These are phyloP conservation scores for Apostasia ramifera DNA, from an alignment of 106 monocot species.

Conservation along the genomic window DNA sequence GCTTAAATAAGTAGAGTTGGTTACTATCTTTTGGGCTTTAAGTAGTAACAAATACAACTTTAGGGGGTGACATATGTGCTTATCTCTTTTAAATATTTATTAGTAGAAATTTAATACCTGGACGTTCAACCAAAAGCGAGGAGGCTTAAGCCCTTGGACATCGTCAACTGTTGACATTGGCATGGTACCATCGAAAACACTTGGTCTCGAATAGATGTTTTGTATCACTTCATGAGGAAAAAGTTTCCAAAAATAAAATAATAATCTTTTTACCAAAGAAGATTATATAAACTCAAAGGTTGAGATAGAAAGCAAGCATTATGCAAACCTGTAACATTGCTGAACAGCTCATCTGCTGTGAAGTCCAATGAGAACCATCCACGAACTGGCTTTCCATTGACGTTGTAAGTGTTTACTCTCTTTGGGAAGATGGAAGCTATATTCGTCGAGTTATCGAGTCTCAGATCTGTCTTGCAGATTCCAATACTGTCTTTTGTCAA, in stretches of 20 bases:
- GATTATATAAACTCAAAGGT: no score
- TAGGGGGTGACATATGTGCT: no score
- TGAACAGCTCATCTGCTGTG: slow-evolving; percentile 16
- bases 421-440: slow-evolving; percentile 26
- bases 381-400: slow-evolving; percentile 19
- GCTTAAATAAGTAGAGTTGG: no score
- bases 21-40: neutral
- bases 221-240: slow-evolving; percentile 37
- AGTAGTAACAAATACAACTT: neutral
- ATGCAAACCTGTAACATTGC: no score
- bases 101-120: slow-evolving; percentile 32
- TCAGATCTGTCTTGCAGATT: slow-evolving; percentile 28
- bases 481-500: slow-evolving; percentile 34
- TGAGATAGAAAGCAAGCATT: no score
- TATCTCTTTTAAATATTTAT: no score
- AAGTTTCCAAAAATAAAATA: no score
- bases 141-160: slow-evolving; percentile 33
- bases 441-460: slow-evolving; percentile 39
- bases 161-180: slow-evolving; percentile 48
- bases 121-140: slow-evolving; percentile 74
- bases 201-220: slow-evolving; percentile 59
- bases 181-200: slow-evolving; percentile 45
- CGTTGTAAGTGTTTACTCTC: slow-evolving; percentile 25
- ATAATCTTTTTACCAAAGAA: no score
- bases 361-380: slow-evolving; percentile 45